A percentile compares a stretch with the other conserved stretches of the same genome.
Conservation (phyloP, 1,284 basidiomycete genomes). For the Melampsora americana region DNA sequence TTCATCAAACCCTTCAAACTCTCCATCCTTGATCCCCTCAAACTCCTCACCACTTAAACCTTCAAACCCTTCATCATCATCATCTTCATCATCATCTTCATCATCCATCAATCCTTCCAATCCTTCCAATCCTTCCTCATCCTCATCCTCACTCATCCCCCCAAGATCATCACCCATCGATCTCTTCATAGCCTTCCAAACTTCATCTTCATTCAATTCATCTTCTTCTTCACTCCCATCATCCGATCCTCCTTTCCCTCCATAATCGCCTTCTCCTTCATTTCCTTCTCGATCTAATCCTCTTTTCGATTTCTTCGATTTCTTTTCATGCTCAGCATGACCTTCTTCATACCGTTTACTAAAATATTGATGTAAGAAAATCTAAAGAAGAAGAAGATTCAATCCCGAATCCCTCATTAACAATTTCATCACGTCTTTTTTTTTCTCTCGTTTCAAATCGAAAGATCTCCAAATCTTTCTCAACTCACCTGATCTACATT, state of each 20-base stretch:
- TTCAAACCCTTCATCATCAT: constrained; percentile 2
- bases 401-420: no score
- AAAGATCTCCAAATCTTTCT: no score
- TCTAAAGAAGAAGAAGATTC: constrained; percentile 59
- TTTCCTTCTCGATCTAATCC: constrained; percentile 50
- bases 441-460: no score
- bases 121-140: background rate
- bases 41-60: background rate
- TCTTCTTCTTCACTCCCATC: constrained; percentile 48
- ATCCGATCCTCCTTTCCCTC: constrained; percentile 54
- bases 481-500: constrained; percentile 48
- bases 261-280: constrained; percentile 55
- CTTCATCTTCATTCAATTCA: constrained; percentile 53
- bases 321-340: constrained; percentile 50
- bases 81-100: constrained; percentile 5
- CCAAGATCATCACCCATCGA: constrained; percentile 52
- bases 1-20: constrained; percentile 18
- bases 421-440: no score
- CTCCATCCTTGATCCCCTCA: constrained; percentile 13
- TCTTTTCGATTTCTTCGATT: constrained; percentile 48
- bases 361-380: constrained; percentile 58
- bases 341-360: constrained; percentile 55
- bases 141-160: background rate
- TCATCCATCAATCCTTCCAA: constrained; percentile 17
- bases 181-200: constrained; percentile 57